Evolutionary conservation across 208 protist genomes (phyloP).

Genomic region (Crithidia fasciculata): DNA sequence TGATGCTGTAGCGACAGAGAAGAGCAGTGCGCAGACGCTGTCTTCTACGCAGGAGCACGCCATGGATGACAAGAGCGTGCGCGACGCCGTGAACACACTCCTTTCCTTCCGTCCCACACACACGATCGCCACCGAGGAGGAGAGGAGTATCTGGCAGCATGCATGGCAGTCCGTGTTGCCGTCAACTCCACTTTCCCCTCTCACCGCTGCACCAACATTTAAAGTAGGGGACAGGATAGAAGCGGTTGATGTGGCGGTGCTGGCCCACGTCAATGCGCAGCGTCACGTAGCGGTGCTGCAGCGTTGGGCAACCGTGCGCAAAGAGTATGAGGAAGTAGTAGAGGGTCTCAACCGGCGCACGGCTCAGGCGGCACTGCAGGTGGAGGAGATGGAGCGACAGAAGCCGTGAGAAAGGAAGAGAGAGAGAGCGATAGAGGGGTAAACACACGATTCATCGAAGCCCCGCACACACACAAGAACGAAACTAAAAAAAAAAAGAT

Average conservation of each 20-base stretch:
- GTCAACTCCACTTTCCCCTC: background rate
- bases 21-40: too few relatives aligned
- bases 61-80: too few relatives aligned
- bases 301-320: slow-evolving; percentile 19
- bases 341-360: slow-evolving; percentile 23
- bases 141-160: slow-evolving; percentile 26
- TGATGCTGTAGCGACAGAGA: too few relatives aligned
- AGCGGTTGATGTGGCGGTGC: slow-evolving; percentile 20
- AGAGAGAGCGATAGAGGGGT: too few relatives aligned
- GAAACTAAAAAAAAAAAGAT: too few relatives aligned
- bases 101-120: slow-evolving; percentile 20
- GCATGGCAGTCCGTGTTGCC: slow-evolving; percentile 18
- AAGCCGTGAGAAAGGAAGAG: too few relatives aligned
- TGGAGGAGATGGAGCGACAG: slow-evolving; percentile 32
- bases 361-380: slow-evolving; percentile 25
- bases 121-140: slow-evolving; percentile 18
- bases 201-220: background rate
- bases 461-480: background rate
- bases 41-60: too few relatives aligned
- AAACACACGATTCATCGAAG: background rate
- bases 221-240: slow-evolving; percentile 5
- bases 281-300: slow-evolving; percentile 24
- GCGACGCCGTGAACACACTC: background rate
- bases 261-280: slow-evolving; percentile 27
- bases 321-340: slow-evolving; percentile 12